phyloP scores from a whole-genome alignment of 2,329 filamentous ascomycete genomes.

The Fusarium graminum region DNA sequence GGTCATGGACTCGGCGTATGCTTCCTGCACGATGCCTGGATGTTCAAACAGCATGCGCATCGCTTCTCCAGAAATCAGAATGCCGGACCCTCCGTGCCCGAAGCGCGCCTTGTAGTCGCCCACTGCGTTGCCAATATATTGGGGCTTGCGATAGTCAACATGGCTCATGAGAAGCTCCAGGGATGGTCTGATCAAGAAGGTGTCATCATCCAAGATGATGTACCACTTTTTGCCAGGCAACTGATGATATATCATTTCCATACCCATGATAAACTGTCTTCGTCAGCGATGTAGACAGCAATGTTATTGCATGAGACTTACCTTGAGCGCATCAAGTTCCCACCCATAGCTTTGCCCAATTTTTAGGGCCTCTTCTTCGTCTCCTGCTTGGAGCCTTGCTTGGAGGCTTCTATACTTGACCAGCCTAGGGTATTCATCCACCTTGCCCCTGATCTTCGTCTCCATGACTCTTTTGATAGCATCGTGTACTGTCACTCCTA shows the following conservation, averaged over 20 bases:
- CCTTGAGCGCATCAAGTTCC: slow-evolving; percentile 66
- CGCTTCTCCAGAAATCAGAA: slow-evolving; percentile 65
- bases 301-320: slow-evolving; percentile 41
- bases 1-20: slow-evolving; percentile 62
- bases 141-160: slow-evolving; percentile 60
- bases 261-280: slow-evolving; percentile 65
- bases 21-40: slow-evolving; percentile 58
- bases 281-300: slow-evolving; percentile 19
- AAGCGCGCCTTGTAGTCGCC: slow-evolving; percentile 69
- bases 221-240: slow-evolving; percentile 71
- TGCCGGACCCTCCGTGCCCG: slow-evolving; percentile 68
- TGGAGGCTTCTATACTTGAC: slow-evolving; percentile 58
- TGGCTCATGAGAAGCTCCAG: slow-evolving; percentile 63
- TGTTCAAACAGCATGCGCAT: slow-evolving; percentile 62
- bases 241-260: slow-evolving; percentile 64
- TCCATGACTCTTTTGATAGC: slow-evolving; percentile 56
- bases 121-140: slow-evolving; percentile 69
- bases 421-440: slow-evolving; percentile 53
- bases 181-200: slow-evolving; percentile 65
- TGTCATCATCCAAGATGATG: slow-evolving; percentile 70
- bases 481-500: slow-evolving; percentile 57
- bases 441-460: slow-evolving; percentile 48
- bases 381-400: slow-evolving; percentile 54
- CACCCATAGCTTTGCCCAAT: slow-evolving; percentile 59
- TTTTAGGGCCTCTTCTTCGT: slow-evolving; percentile 55